Base-by-base conservation (phyloP, 1,139 yeast species). In the Magnusiomyces clavatus region DNA sequence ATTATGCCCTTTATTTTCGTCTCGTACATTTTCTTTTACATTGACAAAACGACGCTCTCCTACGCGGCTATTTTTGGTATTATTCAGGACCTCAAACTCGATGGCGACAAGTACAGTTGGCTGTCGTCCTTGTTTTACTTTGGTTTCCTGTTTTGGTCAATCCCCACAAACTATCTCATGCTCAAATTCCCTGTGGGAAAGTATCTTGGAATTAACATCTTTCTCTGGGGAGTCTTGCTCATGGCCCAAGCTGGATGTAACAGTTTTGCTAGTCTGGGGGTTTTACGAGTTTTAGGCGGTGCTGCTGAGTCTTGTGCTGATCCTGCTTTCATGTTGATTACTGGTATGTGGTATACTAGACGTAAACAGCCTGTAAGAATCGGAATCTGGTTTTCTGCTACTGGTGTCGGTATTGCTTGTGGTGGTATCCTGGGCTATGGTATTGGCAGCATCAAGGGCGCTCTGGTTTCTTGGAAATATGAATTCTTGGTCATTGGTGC, bases 51-150 rank as follows among this genome's bases (percentile, higher is more conserved):
- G 14, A 71, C 85, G 5, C 76, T 75, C 36, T 73, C 82, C 12
- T 78, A 77, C 58, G 86, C 86, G 4, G 75, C 86, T 1, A 74
- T 83, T 51, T 72, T 82, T 70, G 86, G 86, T 1, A 70, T 82
- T 54, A 71, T 70, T 54, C 61, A 67, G 1, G 70, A 75, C 55
- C 59, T 64, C 36, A 57, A 74, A 48, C 60, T 67, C 49, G 58
- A 63, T 11, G 74, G 74, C 5, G 63, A 69, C 47, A 70, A 74
- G 50, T 76, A 72, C 59, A 69, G 74, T 35, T 80, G 85, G 77
- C 68, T 79, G 50, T 78, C 82, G n/a, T 80, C 86, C 1, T 74
- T 80, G 36, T 82, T 82, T 63, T 76, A 77, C 58, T 71, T 77
- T 55, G 81, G 81, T 5, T 77, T 76, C 57, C 59, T 77, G 53